phyloP scores from a whole-genome alignment of 2,329 filamentous ascomycete species.

The Paramyrothecium sp. region DNA sequence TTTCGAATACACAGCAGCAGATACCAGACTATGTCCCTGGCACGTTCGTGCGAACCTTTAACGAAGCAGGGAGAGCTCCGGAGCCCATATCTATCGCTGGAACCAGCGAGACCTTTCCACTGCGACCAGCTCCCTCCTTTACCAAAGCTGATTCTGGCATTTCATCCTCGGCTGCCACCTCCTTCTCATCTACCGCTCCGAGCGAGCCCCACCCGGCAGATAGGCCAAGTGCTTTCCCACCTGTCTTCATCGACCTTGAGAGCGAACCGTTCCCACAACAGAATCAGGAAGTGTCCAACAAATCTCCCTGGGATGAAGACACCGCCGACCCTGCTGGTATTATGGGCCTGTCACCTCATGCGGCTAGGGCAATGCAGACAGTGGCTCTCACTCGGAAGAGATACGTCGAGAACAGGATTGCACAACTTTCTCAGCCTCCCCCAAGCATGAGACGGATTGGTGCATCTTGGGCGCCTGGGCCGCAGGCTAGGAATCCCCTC shows the following conservation, averaged over 20 bases:
- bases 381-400: neutral
- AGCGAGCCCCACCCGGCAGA: neutral
- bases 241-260: neutral
- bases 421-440: neutral
- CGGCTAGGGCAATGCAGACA: neutral
- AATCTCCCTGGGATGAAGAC: neutral
- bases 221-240: neutral
- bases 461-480: no score
- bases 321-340: neutral
- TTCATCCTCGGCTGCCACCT: no score
- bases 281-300: neutral
- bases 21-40: constrained; percentile 6
- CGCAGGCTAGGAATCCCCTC: no score
- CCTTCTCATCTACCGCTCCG: no score
- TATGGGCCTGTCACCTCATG: neutral
- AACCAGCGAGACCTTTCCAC: no score
- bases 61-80: neutral
- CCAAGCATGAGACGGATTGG: neutral
- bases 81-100: neutral
- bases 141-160: neutral
- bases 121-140: neutral
- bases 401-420: neutral
- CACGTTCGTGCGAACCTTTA: constrained; percentile 7
- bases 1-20: constrained; percentile 7
- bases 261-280: neutral